Base-by-base conservation (phyloP, 345 rosid genomes). In the Corymbia maculata region DNA sequence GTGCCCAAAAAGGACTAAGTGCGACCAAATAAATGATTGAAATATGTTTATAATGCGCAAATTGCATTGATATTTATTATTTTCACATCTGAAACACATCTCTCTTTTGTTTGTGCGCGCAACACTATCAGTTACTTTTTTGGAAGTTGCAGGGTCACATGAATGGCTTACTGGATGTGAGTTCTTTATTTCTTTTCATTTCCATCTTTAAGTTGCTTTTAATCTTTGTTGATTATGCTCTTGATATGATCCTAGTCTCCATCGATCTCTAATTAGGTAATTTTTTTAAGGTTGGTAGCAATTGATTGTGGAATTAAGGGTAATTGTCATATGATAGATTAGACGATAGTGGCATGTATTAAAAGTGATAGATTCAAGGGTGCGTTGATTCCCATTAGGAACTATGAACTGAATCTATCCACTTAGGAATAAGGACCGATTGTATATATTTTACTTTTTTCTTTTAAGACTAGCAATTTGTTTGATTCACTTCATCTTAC, bases 401-500 rank as follows among this genome's bases (percentile, higher is more conserved):
- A 55, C 61, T 55, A 28, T 55, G 61, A 55, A 55, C 61, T 55
- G 28, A 55, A 26, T 55, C 61, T 55, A 11, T 55, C 61, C 61
- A 55, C 61, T 10, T 36, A 2, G 9, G 28, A 22, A 0, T 55
- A 9, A 2, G 61, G 61, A 55, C 61, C 28, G 61, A 55, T 55
- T 55, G 8, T 55, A 28, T 36, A 36, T 36, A 36, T 36, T 36
- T 36, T 9, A 9, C 13, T 21, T 55, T 55, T 55, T 55, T 3
- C 7, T 8, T 21, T 55, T 55, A 22, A 55, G 28, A 22, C 86
- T 51, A 45, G 3, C 22, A 89, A 86, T 86, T 42, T 28, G 57
- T 86, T 53, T 87, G 89, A 85, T 90, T 36, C 52, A 92, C 88
- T 61, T 53, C 50, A 82, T 85, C 89, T 21, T 79, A 55, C 21